Evolutionary conservation across 441 rosid species (phyloP), one percentile per base, ranked within the genome.

Genomic region (Pelargonium australe): DNA sequence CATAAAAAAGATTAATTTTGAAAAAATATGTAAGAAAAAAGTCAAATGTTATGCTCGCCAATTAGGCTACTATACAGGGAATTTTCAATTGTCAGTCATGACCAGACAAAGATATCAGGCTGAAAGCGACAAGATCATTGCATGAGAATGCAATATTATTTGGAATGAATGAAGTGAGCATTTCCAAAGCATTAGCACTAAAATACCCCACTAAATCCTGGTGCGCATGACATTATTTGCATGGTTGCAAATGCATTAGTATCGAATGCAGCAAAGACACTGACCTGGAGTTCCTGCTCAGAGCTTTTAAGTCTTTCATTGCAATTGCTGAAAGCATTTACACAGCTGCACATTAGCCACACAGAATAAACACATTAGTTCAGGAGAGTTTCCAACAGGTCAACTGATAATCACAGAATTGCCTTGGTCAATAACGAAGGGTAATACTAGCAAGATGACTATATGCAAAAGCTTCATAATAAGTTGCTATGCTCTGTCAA

Each of bases 271-370:
- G 53, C 16, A 64, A 60, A 58, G 69, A 78, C 69, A 20, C 82
- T 76, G 63, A 91, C 98, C 93, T 87, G 85, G 71, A 89, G 88
- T 76, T 93, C 97, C 62, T 73, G 84, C 79, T 91, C 95, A 67
- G 74, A 78, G 75, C 81, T 83, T 80, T 88, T 85, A 64, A 90
- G 84, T 73, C 81, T 85, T 75, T 80, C 85, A 3, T 75, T 73
- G 83, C 72, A 80, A 47, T 87, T 83, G 92, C 82, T 78, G 73
- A 80, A 74, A 86, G 71, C 88, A 77, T 74, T 79, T 85, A 63
- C 82, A 82, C 61, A 93, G 81, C 97, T 93, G 85, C 76, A 80
- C 43, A 68, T 61, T 69, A 28, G 58, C 23, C 61, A 49, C 25
- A 14, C 72, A 76, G 7, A 73, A 12, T 44, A 25, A 67, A 75